Base-by-base conservation (phyloP, 371 early-diverging fungal species). In the Conidiobolus incongruus region DNA sequence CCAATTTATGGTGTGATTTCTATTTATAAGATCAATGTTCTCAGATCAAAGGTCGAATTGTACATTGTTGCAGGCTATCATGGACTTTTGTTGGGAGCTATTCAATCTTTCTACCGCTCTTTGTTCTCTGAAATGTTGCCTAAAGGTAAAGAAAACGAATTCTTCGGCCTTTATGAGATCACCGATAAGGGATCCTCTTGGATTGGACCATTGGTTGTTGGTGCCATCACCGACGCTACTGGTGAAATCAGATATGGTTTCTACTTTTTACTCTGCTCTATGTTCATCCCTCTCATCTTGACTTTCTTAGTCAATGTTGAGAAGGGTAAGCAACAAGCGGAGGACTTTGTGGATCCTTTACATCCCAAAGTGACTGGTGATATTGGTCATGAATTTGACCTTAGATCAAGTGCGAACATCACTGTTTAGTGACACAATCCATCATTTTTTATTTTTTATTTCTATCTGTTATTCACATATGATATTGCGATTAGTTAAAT, bases 201-300 rank as follows among this genome's bases (percentile, higher is more conserved):
- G 64, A 52, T 72, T 15, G 79, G 79, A 2, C 76, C 76, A 4
- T 53, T 70, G 1, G 55, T 71, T 0, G 61, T 70, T 35, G 72
- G 60, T 8, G 64, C 57, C 16, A 68, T 78, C 24, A 58, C 58
- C 0, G 52, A 63, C 24, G 44, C 48, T 2, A 62, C 66, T 0
- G 42, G 44, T 8, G 56, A 56, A 45, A 38, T 52, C 6, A 50
- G 56, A 49, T 50, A 36, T 20, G 56, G 56, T 10, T 55, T 48
- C 43, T 51, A 50, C 4, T 54, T 54, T 12, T 16, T 47, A 0
- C 5, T 40, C 4, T 28, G 31, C 12, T 35, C 36, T 1, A 35
- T 47, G 34, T 24, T 35, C 16, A 17, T 47, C 19, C 35, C 40
- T 4, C 8, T 44, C 17, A 3, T 34, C 0, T n/a, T 44, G n/a